A percentile compares a stretch with the other conserved stretches of the same genome.
Conservation (phyloP, 1,139 yeast genomes). For the Suhomyces kunorum region DNA sequence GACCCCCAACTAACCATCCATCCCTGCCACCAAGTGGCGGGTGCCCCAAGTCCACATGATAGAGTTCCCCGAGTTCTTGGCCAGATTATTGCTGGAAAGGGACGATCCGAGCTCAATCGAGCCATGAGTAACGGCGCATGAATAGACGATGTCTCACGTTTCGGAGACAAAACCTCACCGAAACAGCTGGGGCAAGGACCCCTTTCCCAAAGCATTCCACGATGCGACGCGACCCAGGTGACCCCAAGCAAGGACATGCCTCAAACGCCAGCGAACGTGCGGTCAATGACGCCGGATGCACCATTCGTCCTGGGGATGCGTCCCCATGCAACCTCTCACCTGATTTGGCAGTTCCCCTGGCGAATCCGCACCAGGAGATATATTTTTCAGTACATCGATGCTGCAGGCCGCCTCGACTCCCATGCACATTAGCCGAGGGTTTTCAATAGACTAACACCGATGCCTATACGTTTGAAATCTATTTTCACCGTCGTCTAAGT, state of each 20-base stretch:
- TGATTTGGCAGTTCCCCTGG: background rate
- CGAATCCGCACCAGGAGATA: background rate
- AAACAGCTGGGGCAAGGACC: background rate
- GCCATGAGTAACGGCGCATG: too few relatives aligned
- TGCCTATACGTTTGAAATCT: too few relatives aligned
- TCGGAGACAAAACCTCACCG: background rate
- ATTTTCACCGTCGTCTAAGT: too few relatives aligned
- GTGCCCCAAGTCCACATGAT: too few relatives aligned
- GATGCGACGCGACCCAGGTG: background rate
- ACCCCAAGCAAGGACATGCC: background rate
- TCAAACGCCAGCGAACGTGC: background rate
- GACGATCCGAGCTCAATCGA: too few relatives aligned
- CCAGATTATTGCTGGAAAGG: too few relatives aligned
- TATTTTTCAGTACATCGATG: background rate
- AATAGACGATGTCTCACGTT: too few relatives aligned
- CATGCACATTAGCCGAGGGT: slow-evolving; percentile 6
- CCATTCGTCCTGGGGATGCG: background rate
- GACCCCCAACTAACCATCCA: too few relatives aligned
- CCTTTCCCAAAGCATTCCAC: background rate
- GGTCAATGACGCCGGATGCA: background rate
- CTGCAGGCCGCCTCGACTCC: slow-evolving; percentile 2
- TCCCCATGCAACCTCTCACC: background rate
- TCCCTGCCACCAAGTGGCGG: too few relatives aligned
- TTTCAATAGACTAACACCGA: background rate
- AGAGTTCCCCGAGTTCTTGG: too few relatives aligned